Percentiles rank a stretch among this genome's conserved stretches.
Evolutionary conservation across 176 grass and related monocot species (phyloP).

Genomic region (Triticum monococcum): DNA sequence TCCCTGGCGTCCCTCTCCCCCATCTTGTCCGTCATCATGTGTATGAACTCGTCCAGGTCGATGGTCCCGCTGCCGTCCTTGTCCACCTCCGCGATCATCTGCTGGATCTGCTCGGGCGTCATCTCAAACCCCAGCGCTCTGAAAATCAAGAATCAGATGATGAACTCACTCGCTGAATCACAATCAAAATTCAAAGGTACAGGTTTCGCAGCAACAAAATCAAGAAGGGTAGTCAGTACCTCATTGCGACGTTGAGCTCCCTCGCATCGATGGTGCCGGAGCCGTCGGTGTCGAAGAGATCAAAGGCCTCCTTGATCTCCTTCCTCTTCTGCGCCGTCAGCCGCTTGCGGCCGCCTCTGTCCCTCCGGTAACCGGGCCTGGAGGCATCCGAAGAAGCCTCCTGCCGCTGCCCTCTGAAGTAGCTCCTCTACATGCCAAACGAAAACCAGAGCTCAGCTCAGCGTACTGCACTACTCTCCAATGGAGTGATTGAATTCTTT

Average conservation of each 20-base stretch:
- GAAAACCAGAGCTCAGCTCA: neutral
- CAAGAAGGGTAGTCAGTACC: too few species aligned
- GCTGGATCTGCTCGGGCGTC: slow-evolving; percentile 68
- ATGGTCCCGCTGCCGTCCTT: slow-evolving; percentile 79
- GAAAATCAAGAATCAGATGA: slow-evolving; percentile 1
- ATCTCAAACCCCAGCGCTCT: slow-evolving; percentile 89
- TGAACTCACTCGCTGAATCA: neutral
- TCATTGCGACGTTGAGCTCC: slow-evolving; percentile 78
- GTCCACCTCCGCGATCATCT: slow-evolving; percentile 90
- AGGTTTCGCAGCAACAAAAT: too few species aligned
- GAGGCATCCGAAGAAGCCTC: neutral
- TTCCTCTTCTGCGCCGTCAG: slow-evolving; percentile 57
- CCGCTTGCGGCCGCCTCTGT: slow-evolving; percentile 20
- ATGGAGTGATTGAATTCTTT: too few species aligned
- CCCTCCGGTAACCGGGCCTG: slow-evolving; percentile 20
- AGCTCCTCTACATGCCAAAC: neutral
- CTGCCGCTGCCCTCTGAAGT: slow-evolving; percentile 3
- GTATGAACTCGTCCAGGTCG: slow-evolving; percentile 81
- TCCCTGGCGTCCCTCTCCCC: slow-evolving; percentile 72
- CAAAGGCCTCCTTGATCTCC: slow-evolving; percentile 82
- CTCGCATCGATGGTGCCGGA: slow-evolving; percentile 77
- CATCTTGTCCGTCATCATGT: slow-evolving; percentile 91
- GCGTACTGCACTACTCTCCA: neutral
- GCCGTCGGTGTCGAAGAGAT: slow-evolving; percentile 78
- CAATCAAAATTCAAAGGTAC: too few species aligned